Evolutionary conservation across 2,329 filamentous ascomycete genomes (phyloP).

Genomic region (Neurospora crassa): DNA sequence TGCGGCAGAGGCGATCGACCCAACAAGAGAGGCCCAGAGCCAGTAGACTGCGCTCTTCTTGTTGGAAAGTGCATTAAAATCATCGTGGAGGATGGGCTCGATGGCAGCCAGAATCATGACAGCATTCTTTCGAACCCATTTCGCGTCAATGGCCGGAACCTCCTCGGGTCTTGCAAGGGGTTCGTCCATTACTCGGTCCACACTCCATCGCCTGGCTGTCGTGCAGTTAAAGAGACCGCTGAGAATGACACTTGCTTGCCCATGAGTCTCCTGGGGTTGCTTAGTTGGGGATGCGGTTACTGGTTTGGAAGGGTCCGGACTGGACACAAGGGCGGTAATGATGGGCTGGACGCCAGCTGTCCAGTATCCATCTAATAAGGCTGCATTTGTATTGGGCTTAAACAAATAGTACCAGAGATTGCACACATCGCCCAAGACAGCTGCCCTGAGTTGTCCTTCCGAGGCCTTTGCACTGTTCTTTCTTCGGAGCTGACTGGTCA

Average conservation of each 20-base stretch:
- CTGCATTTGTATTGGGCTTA: conserved; percentile 54
- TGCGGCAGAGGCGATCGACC: conserved; percentile 56
- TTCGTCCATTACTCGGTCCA: conserved; percentile 57
- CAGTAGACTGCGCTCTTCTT: conserved; percentile 41
- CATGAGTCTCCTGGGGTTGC: conserved; percentile 34
- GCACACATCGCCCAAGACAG: conserved; percentile 61
- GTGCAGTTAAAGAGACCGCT: conserved; percentile 58
- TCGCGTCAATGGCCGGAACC: conserved; percentile 72
- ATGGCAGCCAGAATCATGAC: conserved; percentile 53
- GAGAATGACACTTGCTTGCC: conserved; percentile 59
- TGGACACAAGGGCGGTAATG: conserved; percentile 32
- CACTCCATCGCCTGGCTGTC: conserved; percentile 57
- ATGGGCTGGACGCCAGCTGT: conserved; percentile 60
- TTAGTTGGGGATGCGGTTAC: neutral
- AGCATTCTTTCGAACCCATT: conserved; percentile 74
- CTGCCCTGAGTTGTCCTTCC: conserved; percentile 43
- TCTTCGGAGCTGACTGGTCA: conserved; percentile 58
- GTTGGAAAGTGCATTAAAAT: conserved; percentile 53
- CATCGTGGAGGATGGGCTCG: conserved; percentile 48
- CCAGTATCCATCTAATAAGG: conserved; percentile 72
- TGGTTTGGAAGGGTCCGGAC: neutral
- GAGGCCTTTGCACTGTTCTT: conserved; percentile 47
- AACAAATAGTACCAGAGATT: conserved; percentile 78
- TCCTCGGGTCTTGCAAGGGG: conserved; percentile 57
- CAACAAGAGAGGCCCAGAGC: conserved; percentile 54